Base-by-base conservation (phyloP, 345 rosid species). In the Salix arbutifolia region DNA sequence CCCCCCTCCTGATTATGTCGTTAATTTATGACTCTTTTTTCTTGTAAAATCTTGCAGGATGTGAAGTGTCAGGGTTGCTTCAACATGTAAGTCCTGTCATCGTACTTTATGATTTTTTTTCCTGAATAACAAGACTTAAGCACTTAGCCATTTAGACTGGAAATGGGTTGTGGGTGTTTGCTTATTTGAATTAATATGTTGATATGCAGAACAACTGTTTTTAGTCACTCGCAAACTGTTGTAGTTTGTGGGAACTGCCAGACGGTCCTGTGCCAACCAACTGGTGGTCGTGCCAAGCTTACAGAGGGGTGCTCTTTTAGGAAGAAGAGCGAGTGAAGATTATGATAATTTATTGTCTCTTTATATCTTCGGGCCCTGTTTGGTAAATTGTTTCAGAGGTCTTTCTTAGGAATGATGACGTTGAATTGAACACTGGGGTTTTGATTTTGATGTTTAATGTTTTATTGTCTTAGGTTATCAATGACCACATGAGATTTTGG, bases 21-120 rank as follows among this genome's bases (percentile, higher is more conserved):
- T 58, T 58, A 35, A 33, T 30, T n/a, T 35, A 13, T 37, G 53
- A 26, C 9, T 0, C 8, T 30, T 19, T 67, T 28, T 37, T 14
- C 3, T 26, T 73, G 64, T 73, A 2, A 21, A 73, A 33, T 2
- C 38, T 73, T 40, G 37, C 73, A 76, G 78, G 78, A 76, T 68
- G 78, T 76, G 25, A 76, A 76, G 42, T 76, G 78, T 16, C 78
- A 76, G 30, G 78, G 78, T 10, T 76, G 78, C 56, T 76, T 76
- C 73, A 76, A 67, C 58, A 76, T 76, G 77, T 75, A 23, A 75
- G 77, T 46, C 48, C 23, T 38, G 8, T n/a, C 60, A 16, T 58
- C 1, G 38, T 48, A 38, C 10, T 1, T 60, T 11, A 64, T 64
- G 4, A 14, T 28, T 30, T 64, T 58, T 58, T 35, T 23, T 6